Evolutionary conservation across 2,329 filamentous ascomycete genomes (phyloP), one percentile per base, ranked within the genome.

Genomic region (Sodiomyces alkalinus): DNA sequence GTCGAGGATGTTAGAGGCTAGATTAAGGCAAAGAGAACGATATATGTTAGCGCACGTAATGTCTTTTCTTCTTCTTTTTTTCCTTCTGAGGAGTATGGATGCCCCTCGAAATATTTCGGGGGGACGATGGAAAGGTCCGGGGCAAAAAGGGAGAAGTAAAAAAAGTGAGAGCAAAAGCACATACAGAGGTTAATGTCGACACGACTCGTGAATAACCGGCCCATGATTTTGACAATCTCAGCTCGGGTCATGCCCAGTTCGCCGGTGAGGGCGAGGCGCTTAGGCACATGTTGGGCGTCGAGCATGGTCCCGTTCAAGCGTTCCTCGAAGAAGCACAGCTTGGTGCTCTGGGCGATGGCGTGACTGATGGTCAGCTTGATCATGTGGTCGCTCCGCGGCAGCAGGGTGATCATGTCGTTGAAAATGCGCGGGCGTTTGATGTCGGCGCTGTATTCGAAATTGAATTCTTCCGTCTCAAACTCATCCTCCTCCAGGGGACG

Each of bases 401-500:
- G 68, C 24, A 98, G 60, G 1, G 90, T 98, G 43, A 98, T 96
- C 90, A 98, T 98, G 52, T 98, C 90, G 55, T 98, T 96, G 59
- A 92, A 98, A 17, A 98, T 80, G 32, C 90, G 72, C 4, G 90
- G 90, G 27, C 86, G 72, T 36, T 85, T 78, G 19, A 90, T 83
- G 33, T 82, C 68, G 1, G 74, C 68, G 43, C 82, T 92, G 59
- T 98, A 98, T 52, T 96, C 86, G 47, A 98, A 98, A 48, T 98
- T 87, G 44, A 98, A 94, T 47, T 96, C 87, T 48, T 98, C 90
- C 1, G 80, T 98, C 57, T 98, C 90, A 41, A 92, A 93, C 47
- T 96, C 86, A 39, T 78, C 77, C 51, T 94, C 82, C 31, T 81
- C 73, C 14, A 93, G 62, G 1, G 86, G 82, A 19, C 82, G 69